Base-by-base conservation (phyloP, 2,329 filamentous ascomycete genomes). In the Alternaria hordeiaustralica region DNA sequence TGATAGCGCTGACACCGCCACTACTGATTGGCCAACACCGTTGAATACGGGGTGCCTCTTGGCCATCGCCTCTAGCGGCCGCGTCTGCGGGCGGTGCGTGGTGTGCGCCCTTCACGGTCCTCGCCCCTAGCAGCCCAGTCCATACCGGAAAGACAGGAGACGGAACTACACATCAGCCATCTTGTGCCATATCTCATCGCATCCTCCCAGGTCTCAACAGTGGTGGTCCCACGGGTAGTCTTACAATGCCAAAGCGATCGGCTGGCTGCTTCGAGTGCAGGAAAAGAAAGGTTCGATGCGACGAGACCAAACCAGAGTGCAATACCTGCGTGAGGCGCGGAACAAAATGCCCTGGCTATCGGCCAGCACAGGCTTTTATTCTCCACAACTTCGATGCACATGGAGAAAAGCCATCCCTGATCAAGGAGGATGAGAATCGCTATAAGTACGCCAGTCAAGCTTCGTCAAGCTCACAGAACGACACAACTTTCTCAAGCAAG, bases 231-330 rank as follows among this genome's bases (percentile, higher is more conserved):
- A 58, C 57, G 30, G 58, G 54, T 49, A 43, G 58, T 65, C 50
- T 63, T 54, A 70, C 66, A 25, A 79, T 79, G 77, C 77, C 77
- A 43, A 79, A 78, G 61, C 72, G 77, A 60, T 78, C 75, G 28
- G 67, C 71, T 36, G 77, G 77, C 43, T 79, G 77, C 67, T 79
- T 79, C 61, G 73, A 75, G 63, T 79, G 77, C 64, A 75, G 77
- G 66, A 75, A 76, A 68, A 74, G 77, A 30, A 79, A 79, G 58
- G 77, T 79, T 26, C 71, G 77, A 47, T 79, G 77, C 63, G 77
- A 79, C 58, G 77, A 78, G 58, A 63, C 72, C 33, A 77, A 73
- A 55, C 77, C 77, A 33, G 77, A 79, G 61, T 79, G 77, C 64
- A 75, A 71, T 45, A 77, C 66, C 6, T 79, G 77, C 56, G 30